Evolutionary conservation across 1,284 basidiomycete genomes (phyloP), one percentile per base, ranked within the genome.

Genomic region (Ceratobasidium sp.): DNA sequence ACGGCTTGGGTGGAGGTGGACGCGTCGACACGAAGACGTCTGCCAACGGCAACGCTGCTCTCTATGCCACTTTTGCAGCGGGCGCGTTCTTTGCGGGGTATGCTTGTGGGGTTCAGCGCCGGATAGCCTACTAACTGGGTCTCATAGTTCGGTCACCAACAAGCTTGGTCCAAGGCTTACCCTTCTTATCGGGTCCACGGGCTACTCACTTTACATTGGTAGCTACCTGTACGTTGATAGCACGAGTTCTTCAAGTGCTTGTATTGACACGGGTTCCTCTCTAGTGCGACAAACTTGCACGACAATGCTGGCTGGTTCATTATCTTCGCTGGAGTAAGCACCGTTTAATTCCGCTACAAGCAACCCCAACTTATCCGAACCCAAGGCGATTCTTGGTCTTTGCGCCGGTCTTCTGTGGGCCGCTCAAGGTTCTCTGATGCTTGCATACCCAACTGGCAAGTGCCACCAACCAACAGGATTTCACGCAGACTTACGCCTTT

Each of bases 351-450:
- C n/a, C 19, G 15, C n/a, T 11, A 37, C 9, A 46, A 29, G 44
- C 40, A 8, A 40, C n/a, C n/a, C 4, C 32, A 49, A 61, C 69
- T 62, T 49, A 73, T 49, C 29, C 2, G n/a, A 19, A 46, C 22
- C 40, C 17, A 51, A 73, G 69, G 93, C 93, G 40, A 85, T 96
- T 76, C 90, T 96, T 19, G 95, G 95, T 61, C 81, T 95, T 69
- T 95, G 93, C 81, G 95, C 95, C 15, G 93, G 92, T 62, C 82
- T 96, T 34, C 86, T 96, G n/a, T 95, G 94, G 94, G 91, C 92
- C 0, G 92, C 92, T 0, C 95, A 96, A 81, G 94, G 94, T 22
- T 90, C 90, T 5, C 85, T 95, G 78, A 95, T 95, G 91, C 86
- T 96, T 81, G 88, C 92, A 0, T 96, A 95, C 82, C 91, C 93